Evolutionary conservation across 2,329 filamentous ascomycete species (phyloP).

Genomic region (Nemania diffusa): DNA sequence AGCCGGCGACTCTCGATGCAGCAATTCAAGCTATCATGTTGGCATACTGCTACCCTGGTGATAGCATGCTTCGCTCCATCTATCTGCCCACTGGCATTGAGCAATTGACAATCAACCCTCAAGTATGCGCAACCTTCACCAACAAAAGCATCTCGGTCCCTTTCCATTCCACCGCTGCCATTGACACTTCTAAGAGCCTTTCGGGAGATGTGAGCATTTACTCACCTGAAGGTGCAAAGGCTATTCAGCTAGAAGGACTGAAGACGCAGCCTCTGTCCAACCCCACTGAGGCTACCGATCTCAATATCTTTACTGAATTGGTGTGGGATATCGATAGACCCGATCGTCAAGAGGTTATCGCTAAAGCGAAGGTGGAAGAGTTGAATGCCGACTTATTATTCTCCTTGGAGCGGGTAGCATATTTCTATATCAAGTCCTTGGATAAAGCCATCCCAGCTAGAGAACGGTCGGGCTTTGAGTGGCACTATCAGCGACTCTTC

Average conservation of each 20-base stretch:
- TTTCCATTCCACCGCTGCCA: slow-evolving; percentile 17
- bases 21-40: slow-evolving; percentile 30
- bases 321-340: slow-evolving; percentile 26
- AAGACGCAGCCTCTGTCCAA: slow-evolving; percentile 24
- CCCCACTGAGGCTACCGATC: slow-evolving; percentile 25
- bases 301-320: slow-evolving; percentile 29
- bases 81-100: slow-evolving; percentile 24
- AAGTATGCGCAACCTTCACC: slow-evolving; percentile 8
- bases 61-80: slow-evolving; percentile 19
- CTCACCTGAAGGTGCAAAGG: slow-evolving; percentile 21
- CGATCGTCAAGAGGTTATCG: slow-evolving; percentile 1
- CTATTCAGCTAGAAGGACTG: slow-evolving; percentile 29
- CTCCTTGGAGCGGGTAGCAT: slow-evolving; percentile 14
- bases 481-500: slow-evolving; percentile 21
- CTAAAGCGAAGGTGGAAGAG: slow-evolving; percentile 12
- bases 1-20: slow-evolving; percentile 26
- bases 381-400: slow-evolving; percentile 18
- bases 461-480: slow-evolving; percentile 16
- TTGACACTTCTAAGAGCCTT: background rate
- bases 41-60: slow-evolving; percentile 30
- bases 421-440: slow-evolving; percentile 9
- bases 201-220: slow-evolving; percentile 29
- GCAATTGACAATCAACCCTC: slow-evolving; percentile 15
- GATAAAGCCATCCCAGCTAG: background rate
- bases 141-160: slow-evolving; percentile 1